phyloP scores from a whole-genome alignment of 2,329 filamentous ascomycete species.

The Rosellinia necatrix region DNA sequence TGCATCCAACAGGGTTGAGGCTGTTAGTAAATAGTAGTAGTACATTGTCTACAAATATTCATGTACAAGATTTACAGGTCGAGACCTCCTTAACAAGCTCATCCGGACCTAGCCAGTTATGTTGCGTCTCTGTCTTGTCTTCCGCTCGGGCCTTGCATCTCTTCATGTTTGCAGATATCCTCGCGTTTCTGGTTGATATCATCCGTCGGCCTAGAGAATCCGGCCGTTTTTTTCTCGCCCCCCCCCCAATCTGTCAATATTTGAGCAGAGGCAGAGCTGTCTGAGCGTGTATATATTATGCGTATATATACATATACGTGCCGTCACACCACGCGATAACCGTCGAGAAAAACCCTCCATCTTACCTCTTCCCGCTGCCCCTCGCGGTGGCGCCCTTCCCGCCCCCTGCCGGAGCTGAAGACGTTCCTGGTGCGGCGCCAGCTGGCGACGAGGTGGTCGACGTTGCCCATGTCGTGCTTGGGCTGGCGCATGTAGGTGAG shows the following conservation, averaged over 20 bases:
- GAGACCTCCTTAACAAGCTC: not conserved
- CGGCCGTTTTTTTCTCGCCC: too few species aligned
- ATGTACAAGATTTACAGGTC: slow-evolving; percentile 24
- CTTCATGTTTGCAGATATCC: too few species aligned
- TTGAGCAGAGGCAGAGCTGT: too few species aligned
- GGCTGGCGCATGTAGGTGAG: slow-evolving; percentile 90
- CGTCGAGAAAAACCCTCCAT: too few species aligned
- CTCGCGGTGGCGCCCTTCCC: not conserved
- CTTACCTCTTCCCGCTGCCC: slow-evolving; percentile 20
- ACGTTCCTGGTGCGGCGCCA: slow-evolving; percentile 53
- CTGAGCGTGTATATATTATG: too few species aligned
- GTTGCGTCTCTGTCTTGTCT: not conserved
- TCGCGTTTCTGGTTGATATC: too few species aligned
- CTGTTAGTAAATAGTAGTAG: slow-evolving; percentile 19
- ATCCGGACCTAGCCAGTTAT: not conserved
- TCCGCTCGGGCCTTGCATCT: too few species aligned
- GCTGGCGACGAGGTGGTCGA: slow-evolving; percentile 76
- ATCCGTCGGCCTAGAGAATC: too few species aligned
- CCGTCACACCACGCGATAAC: too few species aligned
- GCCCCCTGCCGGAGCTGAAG: slow-evolving; percentile 37
- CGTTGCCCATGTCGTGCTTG: slow-evolving; percentile 84
- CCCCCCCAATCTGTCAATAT: too few species aligned
- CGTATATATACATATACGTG: too few species aligned
- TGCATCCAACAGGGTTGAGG: too few species aligned
- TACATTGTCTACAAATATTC: slow-evolving; percentile 25